phyloP scores from a whole-genome alignment of 2,329 filamentous ascomycete species.

The Nannizziopsis barbatae region DNA sequence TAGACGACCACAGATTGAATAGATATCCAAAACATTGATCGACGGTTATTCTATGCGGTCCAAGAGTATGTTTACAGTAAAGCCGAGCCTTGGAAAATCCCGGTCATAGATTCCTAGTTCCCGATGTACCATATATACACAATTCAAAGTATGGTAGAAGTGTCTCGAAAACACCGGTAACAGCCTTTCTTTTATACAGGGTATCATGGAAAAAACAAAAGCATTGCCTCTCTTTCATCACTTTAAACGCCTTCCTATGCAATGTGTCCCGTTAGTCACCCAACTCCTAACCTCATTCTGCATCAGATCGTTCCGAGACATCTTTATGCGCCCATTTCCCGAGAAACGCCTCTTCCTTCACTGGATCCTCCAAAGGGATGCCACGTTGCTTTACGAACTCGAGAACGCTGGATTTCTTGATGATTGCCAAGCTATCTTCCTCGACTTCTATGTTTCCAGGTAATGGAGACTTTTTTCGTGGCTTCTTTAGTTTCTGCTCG shows the following conservation, averaged over 20 bases:
- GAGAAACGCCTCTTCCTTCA: slow-evolving; percentile 64
- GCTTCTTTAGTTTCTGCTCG: slow-evolving; percentile 41
- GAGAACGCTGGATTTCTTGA: slow-evolving; percentile 49
- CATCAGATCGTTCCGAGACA: slow-evolving; percentile 23
- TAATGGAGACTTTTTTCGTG: slow-evolving; percentile 36
- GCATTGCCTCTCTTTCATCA: background rate
- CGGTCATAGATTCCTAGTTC: too few species aligned
- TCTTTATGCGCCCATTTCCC: slow-evolving; percentile 49
- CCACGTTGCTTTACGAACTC: slow-evolving; percentile 55
- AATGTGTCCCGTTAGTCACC: background rate
- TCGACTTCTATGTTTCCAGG: slow-evolving; percentile 18
- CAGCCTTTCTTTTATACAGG: slow-evolving; percentile 9
- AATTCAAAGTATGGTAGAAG: too few species aligned
- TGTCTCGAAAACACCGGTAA: background rate
- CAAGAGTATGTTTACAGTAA: too few species aligned
- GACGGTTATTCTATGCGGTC: too few species aligned
- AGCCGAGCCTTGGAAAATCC: too few species aligned
- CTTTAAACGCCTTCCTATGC: slow-evolving; percentile 10
- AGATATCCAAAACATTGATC: background rate
- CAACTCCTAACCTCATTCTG: slow-evolving; percentile 11
- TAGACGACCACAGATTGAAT: background rate
- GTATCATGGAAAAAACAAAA: slow-evolving; percentile 9
- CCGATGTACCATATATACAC: too few species aligned
- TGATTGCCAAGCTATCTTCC: slow-evolving; percentile 28
- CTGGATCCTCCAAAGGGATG: slow-evolving; percentile 53